These are phyloP conservation scores for Rosa hybrid DNA, from an alignment of 331 rosid genomes.

Conservation along the genomic window DNA sequence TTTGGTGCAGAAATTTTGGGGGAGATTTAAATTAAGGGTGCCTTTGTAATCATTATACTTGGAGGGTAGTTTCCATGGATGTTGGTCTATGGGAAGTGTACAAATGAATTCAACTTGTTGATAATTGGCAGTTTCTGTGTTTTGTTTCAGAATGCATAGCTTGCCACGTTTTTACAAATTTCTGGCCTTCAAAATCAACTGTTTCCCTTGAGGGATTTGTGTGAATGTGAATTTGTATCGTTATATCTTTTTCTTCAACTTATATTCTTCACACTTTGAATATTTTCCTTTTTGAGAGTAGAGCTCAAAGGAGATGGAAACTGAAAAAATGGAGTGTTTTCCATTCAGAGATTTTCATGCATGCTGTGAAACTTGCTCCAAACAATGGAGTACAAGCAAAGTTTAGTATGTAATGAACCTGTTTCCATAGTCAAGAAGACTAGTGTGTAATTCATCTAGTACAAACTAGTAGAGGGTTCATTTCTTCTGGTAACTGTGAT, in stretches of 20 bases:
- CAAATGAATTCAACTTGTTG: conserved; percentile 15
- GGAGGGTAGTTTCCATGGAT: conserved; percentile 16
- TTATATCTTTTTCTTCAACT: neutral
- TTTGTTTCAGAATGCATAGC: conserved; percentile 6
- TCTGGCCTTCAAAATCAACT: conserved; percentile 20
- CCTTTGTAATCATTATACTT: neutral
- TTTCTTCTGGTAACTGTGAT: too few species aligned
- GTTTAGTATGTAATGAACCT: neutral
- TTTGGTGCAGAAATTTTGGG: conserved; percentile 15
- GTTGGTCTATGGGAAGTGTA: conserved; percentile 13
- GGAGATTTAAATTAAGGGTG: neutral
- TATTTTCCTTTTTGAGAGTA: neutral
- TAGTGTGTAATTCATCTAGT: neutral
- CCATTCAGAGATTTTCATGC: neutral
- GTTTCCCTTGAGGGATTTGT: conserved; percentile 16
- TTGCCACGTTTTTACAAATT: conserved; percentile 15
- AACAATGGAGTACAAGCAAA: neutral
- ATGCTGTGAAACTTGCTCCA: neutral
- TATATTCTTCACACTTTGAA: neutral
- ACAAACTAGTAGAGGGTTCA: neutral
- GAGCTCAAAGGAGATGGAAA: neutral
- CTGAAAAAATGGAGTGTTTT: neutral
- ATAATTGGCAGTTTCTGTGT: conserved; percentile 13
- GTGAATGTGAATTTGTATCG: conserved; percentile 13
- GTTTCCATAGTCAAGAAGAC: neutral